Evolutionary conservation across 2,329 filamentous ascomycete species (phyloP).

Genomic region (Fusarium tjaetaba): DNA sequence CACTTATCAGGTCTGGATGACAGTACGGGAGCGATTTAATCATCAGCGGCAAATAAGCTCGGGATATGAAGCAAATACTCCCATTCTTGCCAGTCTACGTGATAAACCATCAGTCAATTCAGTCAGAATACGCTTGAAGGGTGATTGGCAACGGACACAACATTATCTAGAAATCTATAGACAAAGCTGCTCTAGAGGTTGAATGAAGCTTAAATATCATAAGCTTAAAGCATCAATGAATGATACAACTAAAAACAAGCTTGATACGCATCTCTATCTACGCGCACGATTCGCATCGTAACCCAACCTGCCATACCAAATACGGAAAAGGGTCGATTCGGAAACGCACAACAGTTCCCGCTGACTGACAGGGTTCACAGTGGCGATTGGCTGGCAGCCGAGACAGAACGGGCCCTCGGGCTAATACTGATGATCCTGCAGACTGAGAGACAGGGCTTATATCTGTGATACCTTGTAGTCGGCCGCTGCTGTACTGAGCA

Average conservation of each 20-base stretch:
- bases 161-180: no score
- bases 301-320: background rate
- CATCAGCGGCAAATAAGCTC: background rate
- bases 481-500: background rate
- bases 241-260: background rate
- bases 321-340: background rate
- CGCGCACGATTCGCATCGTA: background rate
- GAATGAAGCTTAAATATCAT: background rate
- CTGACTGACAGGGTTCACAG: background rate
- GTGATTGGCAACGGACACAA: fast-evolving
- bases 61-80: background rate
- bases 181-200: fast-evolving
- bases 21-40: background rate
- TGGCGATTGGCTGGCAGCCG: background rate
- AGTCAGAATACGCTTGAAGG: fast-evolving
- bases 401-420: background rate
- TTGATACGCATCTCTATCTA: background rate
- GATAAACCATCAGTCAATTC: no score
- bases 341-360: background rate
- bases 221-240: no score
- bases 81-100: no score
- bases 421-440: background rate
- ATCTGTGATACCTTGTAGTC: background rate
- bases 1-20: background rate
- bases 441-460: background rate